Conservation (phyloP, 2,329 filamentous ascomycete species). For the Penicillium frequentans region DNA sequence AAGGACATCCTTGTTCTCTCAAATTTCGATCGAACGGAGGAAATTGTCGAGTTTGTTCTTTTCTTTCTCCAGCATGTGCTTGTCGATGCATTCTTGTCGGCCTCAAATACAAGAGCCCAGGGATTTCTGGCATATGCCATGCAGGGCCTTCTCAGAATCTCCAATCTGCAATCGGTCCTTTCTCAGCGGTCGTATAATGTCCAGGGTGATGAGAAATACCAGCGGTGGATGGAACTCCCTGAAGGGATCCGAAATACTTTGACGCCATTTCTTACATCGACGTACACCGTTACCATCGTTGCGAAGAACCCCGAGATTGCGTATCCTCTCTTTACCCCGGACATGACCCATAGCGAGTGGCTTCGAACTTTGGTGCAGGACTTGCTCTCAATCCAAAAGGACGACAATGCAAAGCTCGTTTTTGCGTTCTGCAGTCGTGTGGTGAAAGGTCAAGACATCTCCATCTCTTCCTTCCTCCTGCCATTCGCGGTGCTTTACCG, state of each 20-base stretch:
- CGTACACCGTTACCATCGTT: slow-evolving; percentile 71
- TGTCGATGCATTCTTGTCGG: slow-evolving; percentile 87
- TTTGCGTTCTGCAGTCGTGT: slow-evolving; percentile 81
- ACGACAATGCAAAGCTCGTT: slow-evolving; percentile 69
- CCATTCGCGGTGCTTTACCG: slow-evolving; percentile 85
- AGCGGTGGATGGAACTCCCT: slow-evolving; percentile 76
- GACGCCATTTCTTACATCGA: slow-evolving; percentile 84
- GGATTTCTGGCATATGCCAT: slow-evolving; percentile 92
- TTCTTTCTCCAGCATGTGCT: slow-evolving; percentile 84
- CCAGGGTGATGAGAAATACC: slow-evolving; percentile 62
- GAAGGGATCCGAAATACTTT: slow-evolving; percentile 76
- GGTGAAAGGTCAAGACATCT: slow-evolving; percentile 80
- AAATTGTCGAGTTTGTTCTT: slow-evolving; percentile 82
- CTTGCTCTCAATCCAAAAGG: slow-evolving; percentile 75
- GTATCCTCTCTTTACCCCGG: slow-evolving; percentile 76
- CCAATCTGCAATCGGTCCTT: slow-evolving; percentile 65
- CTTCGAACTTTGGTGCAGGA: slow-evolving; percentile 77
- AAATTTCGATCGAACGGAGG: slow-evolving; percentile 76
- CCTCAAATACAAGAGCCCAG: slow-evolving; percentile 82
- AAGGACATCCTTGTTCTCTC: slow-evolving; percentile 81
- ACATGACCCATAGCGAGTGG: slow-evolving; percentile 75
- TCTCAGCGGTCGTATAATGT: slow-evolving; percentile 53
- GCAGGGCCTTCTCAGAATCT: slow-evolving; percentile 82
- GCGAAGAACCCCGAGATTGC: slow-evolving; percentile 52
- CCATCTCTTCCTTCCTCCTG: slow-evolving; percentile 82